A percentile compares a stretch with the other conserved stretches of the same genome.
phyloP scores from a whole-genome alignment of 73 alveolate species.

The Halteria grandinella region DNA sequence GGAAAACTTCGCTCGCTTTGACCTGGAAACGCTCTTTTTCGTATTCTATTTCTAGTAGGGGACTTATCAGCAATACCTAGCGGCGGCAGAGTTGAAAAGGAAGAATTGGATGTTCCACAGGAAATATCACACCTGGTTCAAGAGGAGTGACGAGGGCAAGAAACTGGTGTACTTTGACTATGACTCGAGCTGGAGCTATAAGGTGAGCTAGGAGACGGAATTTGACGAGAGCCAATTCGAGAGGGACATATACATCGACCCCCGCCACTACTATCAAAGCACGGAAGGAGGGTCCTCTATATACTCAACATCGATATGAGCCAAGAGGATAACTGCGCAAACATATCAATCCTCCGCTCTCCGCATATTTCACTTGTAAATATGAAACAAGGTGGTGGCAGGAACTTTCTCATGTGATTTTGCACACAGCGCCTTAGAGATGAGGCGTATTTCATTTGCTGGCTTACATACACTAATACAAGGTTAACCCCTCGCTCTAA shows the following conservation, averaged over 20 bases:
- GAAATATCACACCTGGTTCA: constrained; percentile 81
- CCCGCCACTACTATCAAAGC: neutral
- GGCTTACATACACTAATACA: neutral
- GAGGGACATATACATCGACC: constrained; percentile 37
- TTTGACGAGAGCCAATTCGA: constrained; percentile 49
- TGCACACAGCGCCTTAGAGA: constrained; percentile 5
- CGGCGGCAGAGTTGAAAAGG: constrained; percentile 70
- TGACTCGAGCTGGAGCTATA: constrained; percentile 60
- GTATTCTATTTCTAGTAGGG: constrained; percentile 86
- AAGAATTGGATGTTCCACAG: constrained; percentile 85
- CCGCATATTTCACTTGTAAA: constrained; percentile 16
- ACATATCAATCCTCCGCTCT: constrained; percentile 3
- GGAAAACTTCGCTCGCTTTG: constrained; percentile 62
- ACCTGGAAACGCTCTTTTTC: constrained; percentile 87
- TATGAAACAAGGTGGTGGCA: constrained; percentile 33
- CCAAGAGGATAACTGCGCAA: constrained; percentile 1
- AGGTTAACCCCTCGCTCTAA: neutral
- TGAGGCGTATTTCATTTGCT: neutral
- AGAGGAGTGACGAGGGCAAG: constrained; percentile 76
- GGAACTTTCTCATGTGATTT: constrained; percentile 45
- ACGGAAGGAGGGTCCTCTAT: no score
- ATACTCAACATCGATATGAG: neutral
- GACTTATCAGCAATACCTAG: constrained; percentile 68
- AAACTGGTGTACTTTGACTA: constrained; percentile 61
- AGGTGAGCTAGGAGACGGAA: constrained; percentile 25